These are phyloP conservation scores for Pyrus hybrid DNA, from an alignment of 331 rosid species.

Conservation along the genomic window DNA sequence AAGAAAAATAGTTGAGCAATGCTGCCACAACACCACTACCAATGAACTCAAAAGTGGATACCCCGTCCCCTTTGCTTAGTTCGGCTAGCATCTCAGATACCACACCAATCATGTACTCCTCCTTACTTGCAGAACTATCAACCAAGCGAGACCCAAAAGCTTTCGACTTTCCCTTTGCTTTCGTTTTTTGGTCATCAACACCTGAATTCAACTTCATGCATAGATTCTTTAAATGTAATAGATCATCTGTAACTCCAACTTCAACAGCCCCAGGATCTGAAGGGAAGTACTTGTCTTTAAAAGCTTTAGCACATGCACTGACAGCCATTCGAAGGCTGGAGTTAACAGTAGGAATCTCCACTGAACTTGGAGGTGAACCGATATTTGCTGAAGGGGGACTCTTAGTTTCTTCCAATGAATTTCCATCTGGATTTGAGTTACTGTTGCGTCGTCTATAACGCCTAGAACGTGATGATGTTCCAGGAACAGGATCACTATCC, in stretches of 20 bases:
- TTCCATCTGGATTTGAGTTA: slow-evolving; percentile 61
- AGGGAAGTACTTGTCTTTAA: slow-evolving; percentile 83
- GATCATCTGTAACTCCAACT: slow-evolving; percentile 90
- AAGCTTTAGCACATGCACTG: slow-evolving; percentile 71
- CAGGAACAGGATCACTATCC: slow-evolving; percentile 60
- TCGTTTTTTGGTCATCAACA: slow-evolving; percentile 69
- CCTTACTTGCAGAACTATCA: slow-evolving; percentile 40
- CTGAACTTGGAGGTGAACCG: slow-evolving; percentile 74
- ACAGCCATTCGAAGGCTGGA: slow-evolving; percentile 71
- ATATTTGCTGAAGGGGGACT: slow-evolving; percentile 47
- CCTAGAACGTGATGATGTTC: slow-evolving; percentile 74
- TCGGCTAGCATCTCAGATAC: slow-evolving; percentile 81
- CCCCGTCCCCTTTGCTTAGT: slow-evolving; percentile 98
- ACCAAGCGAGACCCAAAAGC: slow-evolving; percentile 50
- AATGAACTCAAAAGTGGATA: slow-evolving; percentile 94
- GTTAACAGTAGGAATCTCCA: slow-evolving; percentile 59
- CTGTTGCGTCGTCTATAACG: slow-evolving; percentile 81
- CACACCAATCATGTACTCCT: slow-evolving; percentile 62
- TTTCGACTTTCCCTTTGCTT: slow-evolving; percentile 78
- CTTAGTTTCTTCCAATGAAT: slow-evolving; percentile 61
- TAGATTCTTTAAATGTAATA: slow-evolving; percentile 67
- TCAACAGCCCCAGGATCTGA: slow-evolving; percentile 68
- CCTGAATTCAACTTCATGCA: slow-evolving; percentile 69
- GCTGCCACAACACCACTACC: slow-evolving; percentile 95
- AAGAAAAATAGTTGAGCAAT: slow-evolving; percentile 81